Percentiles rank a stretch among this genome's conserved stretches.
Evolutionary conservation across 805 yeast species (phyloP).

Genomic region (Saccharomycopsis sp.): DNA sequence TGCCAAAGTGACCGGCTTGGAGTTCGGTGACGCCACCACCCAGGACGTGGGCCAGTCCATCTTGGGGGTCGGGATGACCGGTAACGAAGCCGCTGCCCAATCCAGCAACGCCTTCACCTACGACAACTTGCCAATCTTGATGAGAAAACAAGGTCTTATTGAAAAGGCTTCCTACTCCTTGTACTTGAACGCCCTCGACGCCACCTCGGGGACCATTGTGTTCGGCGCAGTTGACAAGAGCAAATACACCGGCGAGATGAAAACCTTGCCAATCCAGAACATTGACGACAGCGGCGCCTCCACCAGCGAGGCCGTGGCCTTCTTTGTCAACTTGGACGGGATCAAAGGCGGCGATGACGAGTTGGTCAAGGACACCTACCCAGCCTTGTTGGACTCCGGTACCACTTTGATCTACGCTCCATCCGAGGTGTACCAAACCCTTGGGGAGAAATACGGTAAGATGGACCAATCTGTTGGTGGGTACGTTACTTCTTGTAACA

Average conservation of each 20-base stretch:
- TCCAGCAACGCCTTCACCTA: conserved; percentile 11
- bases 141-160: conserved; percentile 35
- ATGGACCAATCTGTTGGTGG: conserved; percentile 28
- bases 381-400: conserved; percentile 47
- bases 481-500: conserved; percentile 9
- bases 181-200: conserved; percentile 30
- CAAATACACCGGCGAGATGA: conserved; percentile 37
- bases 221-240: conserved; percentile 50
- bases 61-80: conserved; percentile 16
- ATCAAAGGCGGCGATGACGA: conserved; percentile 24
- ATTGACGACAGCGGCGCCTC: conserved; percentile 7
- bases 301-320: conserved; percentile 8
- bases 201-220: conserved; percentile 31
- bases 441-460: conserved; percentile 22
- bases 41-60: conserved; percentile 15
- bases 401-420: conserved; percentile 46
- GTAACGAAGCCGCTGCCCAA: conserved; percentile 12
- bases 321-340: conserved; percentile 14
- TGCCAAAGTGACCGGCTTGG: conserved; percentile 8
- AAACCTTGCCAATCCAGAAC: conserved; percentile 24
- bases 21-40: conserved; percentile 18
- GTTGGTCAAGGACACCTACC: conserved; percentile 15
- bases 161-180: conserved; percentile 36
- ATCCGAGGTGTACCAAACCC: conserved; percentile 19
- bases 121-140: conserved; percentile 25